These are phyloP conservation scores for Penicillium sp. DNA, from an alignment of 2,329 filamentous ascomycete species.

Conservation along the genomic window DNA sequence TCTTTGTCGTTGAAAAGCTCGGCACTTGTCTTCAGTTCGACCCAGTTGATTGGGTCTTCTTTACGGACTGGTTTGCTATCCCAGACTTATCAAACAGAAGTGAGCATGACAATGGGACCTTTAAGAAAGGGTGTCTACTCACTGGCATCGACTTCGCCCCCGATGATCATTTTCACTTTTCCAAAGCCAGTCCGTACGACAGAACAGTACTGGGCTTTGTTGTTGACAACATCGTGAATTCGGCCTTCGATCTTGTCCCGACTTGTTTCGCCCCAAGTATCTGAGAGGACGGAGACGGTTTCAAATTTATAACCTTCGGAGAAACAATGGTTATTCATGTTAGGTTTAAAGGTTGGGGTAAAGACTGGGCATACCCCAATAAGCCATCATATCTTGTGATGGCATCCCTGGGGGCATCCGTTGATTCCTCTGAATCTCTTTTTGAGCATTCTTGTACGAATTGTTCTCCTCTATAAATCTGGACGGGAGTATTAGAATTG, in stretches of 20 bases:
- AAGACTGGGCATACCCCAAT: slow-evolving; percentile 74
- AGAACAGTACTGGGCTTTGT: slow-evolving; percentile 93
- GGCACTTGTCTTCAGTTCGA: slow-evolving; percentile 89
- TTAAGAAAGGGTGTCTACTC: slow-evolving; percentile 26
- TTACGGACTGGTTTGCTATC: slow-evolving; percentile 68
- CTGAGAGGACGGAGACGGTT: slow-evolving; percentile 70
- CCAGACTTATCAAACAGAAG: slow-evolving; percentile 45
- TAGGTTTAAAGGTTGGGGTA: not conserved
- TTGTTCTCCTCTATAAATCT: slow-evolving; percentile 95
- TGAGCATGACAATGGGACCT: not conserved
- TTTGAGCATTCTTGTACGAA: slow-evolving; percentile 62
- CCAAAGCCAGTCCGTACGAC: slow-evolving; percentile 87
- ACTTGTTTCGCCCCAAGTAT: slow-evolving; percentile 67
- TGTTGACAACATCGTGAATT: slow-evolving; percentile 69
- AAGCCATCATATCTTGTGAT: slow-evolving; percentile 80
- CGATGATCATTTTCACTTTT: slow-evolving; percentile 68
- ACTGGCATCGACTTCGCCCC: slow-evolving; percentile 91
- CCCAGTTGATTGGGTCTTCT: slow-evolving; percentile 75
- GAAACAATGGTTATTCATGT: not conserved
- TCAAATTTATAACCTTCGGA: slow-evolving; percentile 90
- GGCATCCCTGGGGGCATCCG: slow-evolving; percentile 50
- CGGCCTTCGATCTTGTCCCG: slow-evolving; percentile 76
- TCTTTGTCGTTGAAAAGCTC: slow-evolving; percentile 66
- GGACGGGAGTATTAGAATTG: slow-evolving; percentile 16
- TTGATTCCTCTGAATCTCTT: slow-evolving; percentile 54